Conservation (phyloP, 495 filamentous ascomycete genomes). For the Daldinia concentrica region DNA sequence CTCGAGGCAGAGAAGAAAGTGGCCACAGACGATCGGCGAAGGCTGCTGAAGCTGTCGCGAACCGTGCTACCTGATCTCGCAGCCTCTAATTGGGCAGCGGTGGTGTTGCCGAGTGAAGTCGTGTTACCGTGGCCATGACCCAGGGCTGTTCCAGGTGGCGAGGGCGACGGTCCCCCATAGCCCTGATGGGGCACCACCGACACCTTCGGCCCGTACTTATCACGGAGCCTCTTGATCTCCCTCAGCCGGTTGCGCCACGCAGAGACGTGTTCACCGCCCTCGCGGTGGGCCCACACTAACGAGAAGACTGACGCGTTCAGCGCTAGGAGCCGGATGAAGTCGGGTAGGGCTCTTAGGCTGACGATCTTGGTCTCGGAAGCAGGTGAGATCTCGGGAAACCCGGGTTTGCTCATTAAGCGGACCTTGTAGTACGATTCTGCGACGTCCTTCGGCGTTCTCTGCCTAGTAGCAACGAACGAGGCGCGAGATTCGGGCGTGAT, state of each 20-base stretch:
- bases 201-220: constrained; percentile 60
- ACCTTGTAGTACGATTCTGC: constrained; percentile 78
- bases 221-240: constrained; percentile 83
- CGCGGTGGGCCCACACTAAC: constrained; percentile 81
- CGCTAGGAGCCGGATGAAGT: constrained; percentile 90
- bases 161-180: constrained; percentile 39
- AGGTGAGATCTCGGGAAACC: constrained; percentile 89
- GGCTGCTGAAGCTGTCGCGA: constrained; percentile 60
- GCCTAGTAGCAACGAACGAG: constrained; percentile 65
- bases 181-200: constrained; percentile 27
- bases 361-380: constrained; percentile 88
- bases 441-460: constrained; percentile 46
- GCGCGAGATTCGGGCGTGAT: constrained; percentile 84
- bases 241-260: constrained; percentile 88
- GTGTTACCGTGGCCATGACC: constrained; percentile 23
- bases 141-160: constrained; percentile 54
- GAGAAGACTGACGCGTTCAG: constrained; percentile 94
- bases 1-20: constrained; percentile 61
- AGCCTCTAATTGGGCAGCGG: constrained; percentile 41
- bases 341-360: constrained; percentile 76
- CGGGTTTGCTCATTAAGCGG: constrained; percentile 81
- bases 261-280: constrained; percentile 84
- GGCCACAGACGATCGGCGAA: constrained; percentile 62
- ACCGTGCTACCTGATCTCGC: constrained; percentile 54
- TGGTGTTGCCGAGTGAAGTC: background rate